Evolutionary conservation across 2,329 filamentous ascomycete genomes (phyloP), one percentile per base, ranked within the genome.

Genomic region (Orbilia quercus): DNA sequence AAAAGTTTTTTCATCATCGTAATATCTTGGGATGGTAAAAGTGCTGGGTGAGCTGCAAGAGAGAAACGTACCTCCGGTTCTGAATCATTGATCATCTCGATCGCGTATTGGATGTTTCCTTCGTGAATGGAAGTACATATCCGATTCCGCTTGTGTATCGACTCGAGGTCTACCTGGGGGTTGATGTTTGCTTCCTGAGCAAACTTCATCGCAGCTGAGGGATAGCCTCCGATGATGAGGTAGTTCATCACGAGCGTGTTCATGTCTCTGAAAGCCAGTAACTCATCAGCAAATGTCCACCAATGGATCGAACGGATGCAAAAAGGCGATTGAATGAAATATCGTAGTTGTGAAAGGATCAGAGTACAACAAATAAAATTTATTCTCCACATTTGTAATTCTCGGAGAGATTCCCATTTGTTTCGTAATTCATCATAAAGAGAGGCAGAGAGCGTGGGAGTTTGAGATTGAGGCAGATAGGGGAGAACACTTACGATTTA

Each of bases 381-480:
- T 85, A 82, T 88, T 92, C 88, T 99, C 95, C 90, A 91, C 95
- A 99, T 86, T 82, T 78, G 77, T 69, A 84, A 82, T 87, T 86
- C 91, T 98, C 91, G 90, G 95, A 99, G 96, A 99, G 95, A 99
- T 99, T 99, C 95, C 95, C 95, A 99, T 88, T 87, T 96, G 96
- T 89, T 91, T 89, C 89, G 85, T 83, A 83, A 84, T 91, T 96
- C 93, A 96, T 96, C 85, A 88, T 84, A 78, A 11, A 44, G 34
- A 83, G 79, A 78, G 80, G 77, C 79, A 79, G 78, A 76, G 78
- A 75, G 50, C 62, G 28, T 9, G 31, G 55, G 62, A 51, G 23
- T 63, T 57, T 48, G 12, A 58, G 64, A 18, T 16, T 31, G 45
- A 38, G 28, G 55, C n/a, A 58, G 57, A 18, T 34, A 31, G 28